Conservation (phyloP, 148 eudicot genomes). For the Arctostaphylos glauca region DNA sequence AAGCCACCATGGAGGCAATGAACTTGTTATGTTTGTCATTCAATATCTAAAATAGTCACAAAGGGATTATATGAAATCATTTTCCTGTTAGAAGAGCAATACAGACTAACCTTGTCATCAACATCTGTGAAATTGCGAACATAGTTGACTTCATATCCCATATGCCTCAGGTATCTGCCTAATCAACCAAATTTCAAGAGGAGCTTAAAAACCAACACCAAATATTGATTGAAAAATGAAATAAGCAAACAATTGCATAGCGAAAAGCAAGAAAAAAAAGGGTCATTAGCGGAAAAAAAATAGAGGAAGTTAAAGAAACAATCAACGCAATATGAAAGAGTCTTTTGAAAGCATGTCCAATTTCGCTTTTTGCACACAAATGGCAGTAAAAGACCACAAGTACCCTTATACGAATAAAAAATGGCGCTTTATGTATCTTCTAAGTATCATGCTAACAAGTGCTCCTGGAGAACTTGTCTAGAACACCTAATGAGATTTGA, state of each 20-base stretch:
- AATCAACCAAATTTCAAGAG: constrained; percentile 28
- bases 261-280: background rate
- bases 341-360: no score
- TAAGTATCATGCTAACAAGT: no score
- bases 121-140: constrained; percentile 97
- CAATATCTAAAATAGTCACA: background rate
- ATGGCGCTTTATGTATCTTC: no score
- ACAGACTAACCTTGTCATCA: constrained; percentile 78
- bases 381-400: no score
- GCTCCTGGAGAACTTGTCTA: no score
- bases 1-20: background rate
- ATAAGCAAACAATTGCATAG: background rate
- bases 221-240: background rate
- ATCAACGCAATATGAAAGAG: no score
- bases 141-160: constrained; percentile 90
- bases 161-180: constrained; percentile 73
- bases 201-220: constrained; percentile 18
- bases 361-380: no score
- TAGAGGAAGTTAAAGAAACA: background rate
- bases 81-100: background rate
- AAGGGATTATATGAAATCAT: background rate
- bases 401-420: no score
- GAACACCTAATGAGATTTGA: no score
- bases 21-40: background rate
- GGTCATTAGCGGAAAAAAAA: background rate